Evolutionary conservation across 352 stramenopile genomes (phyloP).

Genomic region (Phytophthora nicotianae): DNA sequence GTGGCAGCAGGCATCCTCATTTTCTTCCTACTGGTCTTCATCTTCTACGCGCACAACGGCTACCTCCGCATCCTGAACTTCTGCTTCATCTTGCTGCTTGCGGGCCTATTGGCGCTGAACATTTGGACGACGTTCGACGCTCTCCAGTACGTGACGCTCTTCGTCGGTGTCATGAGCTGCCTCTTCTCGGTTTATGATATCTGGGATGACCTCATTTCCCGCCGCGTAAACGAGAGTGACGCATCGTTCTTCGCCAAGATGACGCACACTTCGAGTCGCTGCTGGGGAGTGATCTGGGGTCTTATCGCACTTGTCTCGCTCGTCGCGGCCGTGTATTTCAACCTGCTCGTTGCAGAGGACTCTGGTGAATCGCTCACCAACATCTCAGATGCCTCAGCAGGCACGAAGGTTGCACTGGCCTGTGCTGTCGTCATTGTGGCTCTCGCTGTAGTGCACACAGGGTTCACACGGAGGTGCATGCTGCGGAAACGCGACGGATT

Average conservation of each 20-base stretch:
- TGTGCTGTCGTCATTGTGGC: conserved; percentile 52
- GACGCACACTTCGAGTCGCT: conserved; percentile 90
- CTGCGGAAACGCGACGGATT: conserved; percentile 50
- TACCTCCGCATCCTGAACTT: conserved; percentile 87
- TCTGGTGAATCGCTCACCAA: conserved; percentile 47
- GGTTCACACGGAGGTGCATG: conserved; percentile 76
- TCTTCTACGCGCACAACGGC: conserved; percentile 88
- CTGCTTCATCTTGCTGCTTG: conserved; percentile 85
- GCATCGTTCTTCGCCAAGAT: conserved; percentile 90
- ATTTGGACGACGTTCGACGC: conserved; percentile 66
- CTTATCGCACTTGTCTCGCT: conserved; percentile 80
- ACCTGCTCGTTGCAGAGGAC: conserved; percentile 75
- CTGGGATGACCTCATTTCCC: conserved; percentile 91
- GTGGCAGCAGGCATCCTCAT: conserved; percentile 84
- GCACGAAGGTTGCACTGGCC: conserved; percentile 67
- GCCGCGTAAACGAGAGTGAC: conserved; percentile 87
- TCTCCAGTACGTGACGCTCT: conserved; percentile 87
- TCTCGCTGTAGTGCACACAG: conserved; percentile 68
- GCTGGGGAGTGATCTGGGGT: conserved; percentile 90
- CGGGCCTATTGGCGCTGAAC: conserved; percentile 74
- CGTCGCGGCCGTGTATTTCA: conserved; percentile 83
- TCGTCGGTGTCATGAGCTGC: conserved; percentile 91
- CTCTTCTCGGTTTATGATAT: conserved; percentile 93
- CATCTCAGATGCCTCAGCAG: conserved; percentile 57
- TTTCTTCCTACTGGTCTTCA: conserved; percentile 86